Conservation (phyloP, 768 basidiomycete species). For the Tulasnella sp. region DNA sequence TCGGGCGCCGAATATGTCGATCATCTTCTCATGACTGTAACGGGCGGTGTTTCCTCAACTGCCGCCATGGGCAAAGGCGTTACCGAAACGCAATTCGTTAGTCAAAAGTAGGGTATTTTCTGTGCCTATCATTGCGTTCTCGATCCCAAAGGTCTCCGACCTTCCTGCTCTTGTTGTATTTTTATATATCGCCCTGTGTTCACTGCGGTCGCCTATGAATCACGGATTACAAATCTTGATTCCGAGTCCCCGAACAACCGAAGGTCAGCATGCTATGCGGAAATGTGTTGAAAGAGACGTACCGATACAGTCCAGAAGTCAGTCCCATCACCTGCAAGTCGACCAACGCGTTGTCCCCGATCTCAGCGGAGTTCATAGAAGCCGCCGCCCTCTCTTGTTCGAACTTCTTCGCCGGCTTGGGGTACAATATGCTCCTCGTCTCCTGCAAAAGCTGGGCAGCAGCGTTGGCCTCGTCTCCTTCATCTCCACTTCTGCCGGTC, state of each 20-base stretch:
- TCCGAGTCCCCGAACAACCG: too few species aligned
- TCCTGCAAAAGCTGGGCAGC: background rate
- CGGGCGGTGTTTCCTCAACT: constrained; percentile 92
- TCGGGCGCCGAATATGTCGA: constrained; percentile 91
- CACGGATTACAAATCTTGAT: too few species aligned
- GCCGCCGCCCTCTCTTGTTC: background rate
- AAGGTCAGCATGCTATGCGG: background rate
- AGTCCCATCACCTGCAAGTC: constrained; percentile 1
- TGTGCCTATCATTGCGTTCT: background rate
- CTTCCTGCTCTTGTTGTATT: background rate
- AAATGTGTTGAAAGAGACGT: background rate
- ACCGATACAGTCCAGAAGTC: constrained; percentile 1
- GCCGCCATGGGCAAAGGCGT: constrained; percentile 99
- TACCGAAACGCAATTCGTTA: constrained; percentile 73
- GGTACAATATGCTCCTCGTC: background rate
- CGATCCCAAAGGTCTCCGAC: background rate
- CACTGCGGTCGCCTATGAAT: too few species aligned
- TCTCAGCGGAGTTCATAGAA: background rate
- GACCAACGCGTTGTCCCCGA: background rate
- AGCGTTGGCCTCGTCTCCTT: background rate
- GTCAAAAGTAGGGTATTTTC: background rate
- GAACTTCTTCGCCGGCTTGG: background rate
- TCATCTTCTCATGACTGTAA: constrained; percentile 86
- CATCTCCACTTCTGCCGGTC: background rate
- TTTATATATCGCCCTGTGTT: background rate